Conservation (phyloP, 2,329 filamentous ascomycete genomes). For the Colletotrichum abscissum region DNA sequence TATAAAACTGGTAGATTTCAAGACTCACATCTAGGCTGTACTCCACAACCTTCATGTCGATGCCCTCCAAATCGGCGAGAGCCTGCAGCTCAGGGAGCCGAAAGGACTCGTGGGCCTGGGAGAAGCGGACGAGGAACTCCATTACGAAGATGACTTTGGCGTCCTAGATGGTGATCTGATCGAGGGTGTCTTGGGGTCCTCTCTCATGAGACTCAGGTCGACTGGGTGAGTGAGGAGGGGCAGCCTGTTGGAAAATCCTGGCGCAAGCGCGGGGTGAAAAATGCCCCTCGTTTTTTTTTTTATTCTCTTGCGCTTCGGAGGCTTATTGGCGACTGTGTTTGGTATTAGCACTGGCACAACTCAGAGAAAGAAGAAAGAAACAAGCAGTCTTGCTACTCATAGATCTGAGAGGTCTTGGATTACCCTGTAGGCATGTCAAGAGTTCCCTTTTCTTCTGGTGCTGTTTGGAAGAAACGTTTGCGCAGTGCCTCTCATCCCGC, state of each 20-base stretch:
- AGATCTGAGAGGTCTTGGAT: too few species aligned
- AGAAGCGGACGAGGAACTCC: constrained; percentile 91
- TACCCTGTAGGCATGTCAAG: background rate
- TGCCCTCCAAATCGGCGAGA: constrained; percentile 74
- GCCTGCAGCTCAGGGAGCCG: constrained; percentile 85
- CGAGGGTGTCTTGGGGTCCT: background rate
- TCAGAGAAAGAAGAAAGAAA: background rate
- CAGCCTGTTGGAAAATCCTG: constrained; percentile 9
- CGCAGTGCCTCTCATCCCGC: background rate
- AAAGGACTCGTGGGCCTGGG: constrained; percentile 92
- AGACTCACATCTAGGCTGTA: constrained; percentile 79
- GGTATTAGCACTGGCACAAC: background rate
- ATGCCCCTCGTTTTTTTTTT: constrained; percentile 28
- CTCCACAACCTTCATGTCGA: constrained; percentile 77
- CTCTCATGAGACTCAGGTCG: background rate
- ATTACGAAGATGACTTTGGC: constrained; percentile 46
- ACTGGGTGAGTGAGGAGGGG: background rate
- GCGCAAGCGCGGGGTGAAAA: constrained; percentile 25
- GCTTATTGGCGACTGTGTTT: background rate
- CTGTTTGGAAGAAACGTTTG: background rate
- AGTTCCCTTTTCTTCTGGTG: background rate
- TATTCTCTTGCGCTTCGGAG: background rate
- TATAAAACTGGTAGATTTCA: background rate
- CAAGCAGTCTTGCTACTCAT: background rate
- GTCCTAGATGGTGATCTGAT: background rate